phyloP scores from a whole-genome alignment of 768 basidiomycete species.

The Psilocybe tampanensis region DNA sequence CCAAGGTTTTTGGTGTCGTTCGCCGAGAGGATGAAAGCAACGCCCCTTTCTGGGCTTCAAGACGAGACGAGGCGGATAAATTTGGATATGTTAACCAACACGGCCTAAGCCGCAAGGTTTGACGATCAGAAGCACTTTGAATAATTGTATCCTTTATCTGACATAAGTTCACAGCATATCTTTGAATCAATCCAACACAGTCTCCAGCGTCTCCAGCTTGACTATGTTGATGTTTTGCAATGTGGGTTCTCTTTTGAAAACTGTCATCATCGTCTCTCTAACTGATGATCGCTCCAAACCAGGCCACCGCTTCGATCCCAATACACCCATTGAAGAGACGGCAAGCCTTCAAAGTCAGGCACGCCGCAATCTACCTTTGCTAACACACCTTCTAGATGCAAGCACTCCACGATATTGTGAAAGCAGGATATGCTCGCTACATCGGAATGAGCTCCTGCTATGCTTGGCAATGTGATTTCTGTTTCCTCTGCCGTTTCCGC shows the following conservation, averaged over 20 bases:
- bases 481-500: not conserved
- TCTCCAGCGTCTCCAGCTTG: slow-evolving; percentile 68
- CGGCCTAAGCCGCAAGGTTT: slow-evolving; percentile 41
- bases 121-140: not conserved
- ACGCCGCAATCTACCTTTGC: not conserved
- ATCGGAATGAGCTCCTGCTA: slow-evolving; percentile 60
- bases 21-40: slow-evolving; percentile 25
- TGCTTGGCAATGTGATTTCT: slow-evolving; percentile 59
- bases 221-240: slow-evolving; percentile 78
- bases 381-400: slow-evolving; percentile 47
- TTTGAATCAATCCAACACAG: slow-evolving; percentile 68
- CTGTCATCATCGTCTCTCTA: not conserved
- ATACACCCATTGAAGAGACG: slow-evolving; percentile 63
- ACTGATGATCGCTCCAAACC: slow-evolving; percentile 19
- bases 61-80: slow-evolving; percentile 30
- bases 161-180: slow-evolving; percentile 50
- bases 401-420: slow-evolving; percentile 67
- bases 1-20: slow-evolving; percentile 41
- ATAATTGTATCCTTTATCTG: not conserved
- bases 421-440: slow-evolving; percentile 65
- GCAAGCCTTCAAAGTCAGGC: slow-evolving; percentile 22
- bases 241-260: slow-evolving; percentile 36
- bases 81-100: slow-evolving; percentile 59
- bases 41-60: slow-evolving; percentile 9
- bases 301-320: slow-evolving; percentile 58